Base-by-base conservation (phyloP, 208 protist genomes). In the Trypanosoma lewisi region DNA sequence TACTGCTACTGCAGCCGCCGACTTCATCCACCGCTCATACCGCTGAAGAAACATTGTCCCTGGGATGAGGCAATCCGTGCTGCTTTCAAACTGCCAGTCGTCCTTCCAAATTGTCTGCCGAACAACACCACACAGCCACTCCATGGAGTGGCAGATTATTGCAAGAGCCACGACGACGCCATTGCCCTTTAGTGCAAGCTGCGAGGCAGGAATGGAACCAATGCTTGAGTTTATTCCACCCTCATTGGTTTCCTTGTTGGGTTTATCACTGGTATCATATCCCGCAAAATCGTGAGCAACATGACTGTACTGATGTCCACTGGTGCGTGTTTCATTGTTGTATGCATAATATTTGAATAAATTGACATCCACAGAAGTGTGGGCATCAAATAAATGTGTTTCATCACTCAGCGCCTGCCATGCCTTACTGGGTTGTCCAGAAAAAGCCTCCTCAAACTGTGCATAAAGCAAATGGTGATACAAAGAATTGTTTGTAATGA, bases 281-380 rank as follows among this genome's bases (percentile, higher is more conserved):
- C 39, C 14, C 14, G 11, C 2, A 44, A 44, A 44, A 14, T 58
- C 67, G 31, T 52, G 65, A 25, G 49, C 57, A 34, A 58, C 17
- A 19, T 57, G 42, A 61, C 71, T 80, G 66, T 91, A 88, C 64
- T 89, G 70, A 75, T 91, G 85, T 34, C 84, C 85, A 64, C 83
- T 90, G 30, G 85, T 92, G 19, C 85, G 85, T 76, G 83, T 65
- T 9, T 75, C 63, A 60, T 81, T 89, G 75, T 78, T 86, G 36
- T 80, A 72, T 21, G 75, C 69, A 52, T 95, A 95, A 70, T 92
- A 95, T 25, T 53, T 63, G 60, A 84, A 91, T 25, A 95, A 70
- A 55, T 87, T 71, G 16, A 50, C 47, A 44, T 95, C 88, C 63
- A 95, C 57, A 50, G 50, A 62, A 30, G 58, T 56, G 52, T 90